Base-by-base conservation (phyloP, 805 yeast genomes). In the Metschnikowia henanensis region DNA sequence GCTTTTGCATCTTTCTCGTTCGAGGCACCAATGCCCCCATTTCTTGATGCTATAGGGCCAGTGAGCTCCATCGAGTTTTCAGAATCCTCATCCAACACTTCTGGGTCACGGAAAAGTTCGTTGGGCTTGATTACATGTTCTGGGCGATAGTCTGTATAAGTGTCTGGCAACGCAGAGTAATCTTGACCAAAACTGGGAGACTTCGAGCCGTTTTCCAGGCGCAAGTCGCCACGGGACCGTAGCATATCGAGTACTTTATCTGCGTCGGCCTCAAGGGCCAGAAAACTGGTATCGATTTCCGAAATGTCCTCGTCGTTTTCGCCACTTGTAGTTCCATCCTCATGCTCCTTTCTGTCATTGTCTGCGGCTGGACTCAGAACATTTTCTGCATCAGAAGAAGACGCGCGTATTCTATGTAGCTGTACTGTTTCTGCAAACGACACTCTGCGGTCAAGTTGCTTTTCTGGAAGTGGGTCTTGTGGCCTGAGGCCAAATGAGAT, bases 351-450 rank as follows among this genome's bases (percentile, higher is more conserved):
- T 15, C 15, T 13, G 3, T 23, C 16, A 7, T 28, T 25, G 7
- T 28, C 18, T 12, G 6, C 25, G 25, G 6, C 18, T 5, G 45
- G 31, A 21, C 37, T 30, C 19, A 21, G 17, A 9, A 25, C 13
- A 9, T 6, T 35, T 3, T 13, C 16, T 7, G 13, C n/a, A 8
- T 25, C 41, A 6, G 22, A 10, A 6, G 36, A 8, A 26, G 16
- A 53, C 7, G 64, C 59, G 46, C 65, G 81, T 51, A 75, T 72
- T 55, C 80, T 77, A 55, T 82, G 87, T 31, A 83, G 68, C 3
- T 85, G 81, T 0, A 82, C 87, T 52, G 81, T 87, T 1, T 86
- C 86, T 0, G 91, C 91, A 69, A 86, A 86, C 4, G 89, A 81
- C 5, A 86, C 92, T 20, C 92, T 64, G 45, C 92, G 37, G 38